Evolutionary conservation across 768 basidiomycete species (phyloP).

Genomic region (Tricholoma furcatifolium): DNA sequence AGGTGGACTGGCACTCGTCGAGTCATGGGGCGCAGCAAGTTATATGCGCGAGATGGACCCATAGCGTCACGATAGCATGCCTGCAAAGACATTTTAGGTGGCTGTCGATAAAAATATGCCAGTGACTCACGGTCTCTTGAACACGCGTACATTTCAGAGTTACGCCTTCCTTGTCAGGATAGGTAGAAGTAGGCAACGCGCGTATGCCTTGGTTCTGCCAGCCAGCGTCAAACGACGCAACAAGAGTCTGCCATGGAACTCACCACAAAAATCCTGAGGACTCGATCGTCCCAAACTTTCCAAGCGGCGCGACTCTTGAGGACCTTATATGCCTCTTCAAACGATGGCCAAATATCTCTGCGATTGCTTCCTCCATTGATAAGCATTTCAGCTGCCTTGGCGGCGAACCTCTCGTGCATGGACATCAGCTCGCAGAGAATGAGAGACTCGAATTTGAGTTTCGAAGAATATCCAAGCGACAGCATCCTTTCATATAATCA

Average conservation of each 20-base stretch:
- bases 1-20: constrained; percentile 40
- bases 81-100: constrained; percentile 18
- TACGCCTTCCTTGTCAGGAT: constrained; percentile 46
- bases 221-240: neutral
- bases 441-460: constrained; percentile 34
- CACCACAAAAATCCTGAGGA: constrained; percentile 43
- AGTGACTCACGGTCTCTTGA: constrained; percentile 41
- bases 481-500: constrained; percentile 30
- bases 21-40: constrained; percentile 29
- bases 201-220: constrained; percentile 42
- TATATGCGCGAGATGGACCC: constrained; percentile 31
- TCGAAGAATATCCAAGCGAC: constrained; percentile 39
- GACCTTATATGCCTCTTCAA: constrained; percentile 40
- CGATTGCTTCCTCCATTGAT: constrained; percentile 33
- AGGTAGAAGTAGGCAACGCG: constrained; percentile 37
- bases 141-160: constrained; percentile 45
- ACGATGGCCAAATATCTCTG: constrained; percentile 52
- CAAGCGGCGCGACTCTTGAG: constrained; percentile 39
- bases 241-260: constrained; percentile 8
- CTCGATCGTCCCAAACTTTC: constrained; percentile 50
- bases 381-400: constrained; percentile 21
- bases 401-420: constrained; percentile 17
- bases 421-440: constrained; percentile 50
- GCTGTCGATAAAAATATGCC: neutral
- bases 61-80: constrained; percentile 41